Evolutionary conservation across 2,329 filamentous ascomycete species (phyloP), one percentile per base, ranked within the genome.

Genomic region (Pseudomassariella vexata): DNA sequence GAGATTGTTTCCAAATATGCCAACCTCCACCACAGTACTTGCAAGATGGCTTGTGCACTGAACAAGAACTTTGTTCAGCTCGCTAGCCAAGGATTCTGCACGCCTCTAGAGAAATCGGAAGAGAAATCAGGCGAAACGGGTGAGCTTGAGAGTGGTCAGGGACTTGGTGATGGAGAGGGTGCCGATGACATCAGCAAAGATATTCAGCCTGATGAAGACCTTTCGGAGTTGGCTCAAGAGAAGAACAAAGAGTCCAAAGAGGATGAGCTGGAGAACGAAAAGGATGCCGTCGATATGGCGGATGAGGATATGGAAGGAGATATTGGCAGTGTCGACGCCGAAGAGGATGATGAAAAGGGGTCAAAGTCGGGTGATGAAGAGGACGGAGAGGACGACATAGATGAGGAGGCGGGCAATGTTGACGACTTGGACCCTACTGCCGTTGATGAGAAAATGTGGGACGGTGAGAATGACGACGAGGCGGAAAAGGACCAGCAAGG

Each of bases 381-480:
- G 19, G 73, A 84, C 17, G 74, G 79, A 25, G 73, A 79, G 19
- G 66, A 82, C n/a, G 82, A 86, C 8, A 81, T 94, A 53, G 88
- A 95, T 43, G 89, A 95, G 48, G 87, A 96, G 58, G 76, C 84
- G 5, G 92, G 89, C 2, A 84, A 88, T 48, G 88, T 96, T 9
- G 86, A 95, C 60, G 87, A 94, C 48, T 68, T 95, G 24, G 90
- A 95, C 46, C 82, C 87, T 9, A 84, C 79, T 11, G 85, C 90
- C 14, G 84, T 96, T 2, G 94, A 98, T 53, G 94, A 98, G 63
- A 98, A 96, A 68, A 88, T 96, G 75, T 98, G 92, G 92, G 89
- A 98, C 58, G 89, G 88, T 23, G 79, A 81, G 27, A 79, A 82
- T 32, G 81, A 86, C 25, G 73, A 89, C 26, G 79, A 89, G 28